These are phyloP conservation scores for Setaria italica DNA, from an alignment of 202 grass and related monocot genomes.

Conservation along the genomic window DNA sequence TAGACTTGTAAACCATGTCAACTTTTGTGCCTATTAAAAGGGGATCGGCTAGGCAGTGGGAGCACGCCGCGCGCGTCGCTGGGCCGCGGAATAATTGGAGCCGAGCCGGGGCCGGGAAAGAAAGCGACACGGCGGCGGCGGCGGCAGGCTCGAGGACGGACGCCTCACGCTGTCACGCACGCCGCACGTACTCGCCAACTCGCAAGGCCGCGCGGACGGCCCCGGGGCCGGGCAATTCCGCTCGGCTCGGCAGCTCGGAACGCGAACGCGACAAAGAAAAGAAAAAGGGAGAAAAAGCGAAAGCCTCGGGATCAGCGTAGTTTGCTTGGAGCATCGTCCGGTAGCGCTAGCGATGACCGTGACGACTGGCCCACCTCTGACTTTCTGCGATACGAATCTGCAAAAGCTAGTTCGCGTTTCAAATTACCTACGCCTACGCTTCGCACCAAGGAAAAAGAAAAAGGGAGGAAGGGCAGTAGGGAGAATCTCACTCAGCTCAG, in stretches of 20 bases:
- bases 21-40: not conserved
- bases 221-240: no score
- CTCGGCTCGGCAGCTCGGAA: no score
- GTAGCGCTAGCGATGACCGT: not conserved
- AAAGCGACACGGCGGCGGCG: not conserved
- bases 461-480: no score
- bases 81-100: not conserved
- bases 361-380: not conserved
- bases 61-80: not conserved
- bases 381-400: not conserved
- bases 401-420: not conserved
- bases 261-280: no score
- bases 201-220: no score
- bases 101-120: not conserved
- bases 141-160: conserved; percentile 16
- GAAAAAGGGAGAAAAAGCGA: no score
- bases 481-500: no score
- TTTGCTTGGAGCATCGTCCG: conserved; percentile 8
- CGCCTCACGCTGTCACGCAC: no score
- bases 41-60: not conserved
- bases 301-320: conserved; percentile 11
- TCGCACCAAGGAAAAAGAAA: no score
- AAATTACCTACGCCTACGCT: no score
- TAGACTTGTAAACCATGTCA: not conserved
- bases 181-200: no score